Evolutionary conservation across 2,329 filamentous ascomycete genomes (phyloP), one percentile per base, ranked within the genome.

Genomic region (Beauveria caledonica): DNA sequence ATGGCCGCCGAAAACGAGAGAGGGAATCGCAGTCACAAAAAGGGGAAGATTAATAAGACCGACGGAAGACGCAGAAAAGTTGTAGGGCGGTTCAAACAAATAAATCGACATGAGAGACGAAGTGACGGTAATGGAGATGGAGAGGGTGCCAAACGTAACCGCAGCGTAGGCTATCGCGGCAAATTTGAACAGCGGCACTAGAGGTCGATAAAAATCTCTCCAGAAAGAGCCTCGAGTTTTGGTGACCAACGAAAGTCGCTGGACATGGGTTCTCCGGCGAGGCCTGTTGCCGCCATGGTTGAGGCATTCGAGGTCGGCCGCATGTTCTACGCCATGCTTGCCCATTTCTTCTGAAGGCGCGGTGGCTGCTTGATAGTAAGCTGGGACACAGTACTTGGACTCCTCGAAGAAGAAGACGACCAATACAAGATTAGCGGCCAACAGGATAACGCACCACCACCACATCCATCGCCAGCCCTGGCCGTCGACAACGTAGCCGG

Each of bases 1-100:
- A 1, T 70, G 67, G 0, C 75, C 75, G 1, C 72, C 72, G 33
- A 74, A 73, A 2, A 75, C 13, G 1, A 67, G 66, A 1, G 74
- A 75, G 4, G 76, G 61, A 0, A 75, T 51, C 10, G 72, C 71
- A 0, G 76, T 76, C 4, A 76, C 66, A 9, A 75, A 72, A 0
- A 66, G 64, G 0, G 66, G 63, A 1, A 68, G 56, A 11, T 58
- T 65, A 62, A 70, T 67, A 10, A 69, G 58, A 0, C 70, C 70
- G 15, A 72, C 60, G 1, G 61, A 60, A 1, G 51, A 44, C 0
- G 69, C 54, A n/a, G 60, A 45, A 44, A 72, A 72, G 51, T 66
- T 69, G 62, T 70, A 72, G 0, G 70, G 69, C 0, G 72, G 72
- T 11, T 49, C 23, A 17, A 51, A 46, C 19, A 50, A n/a, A 13